phyloP scores from a whole-genome alignment of 1,139 yeast species.

The Kurtzmaniella natalensis region DNA sequence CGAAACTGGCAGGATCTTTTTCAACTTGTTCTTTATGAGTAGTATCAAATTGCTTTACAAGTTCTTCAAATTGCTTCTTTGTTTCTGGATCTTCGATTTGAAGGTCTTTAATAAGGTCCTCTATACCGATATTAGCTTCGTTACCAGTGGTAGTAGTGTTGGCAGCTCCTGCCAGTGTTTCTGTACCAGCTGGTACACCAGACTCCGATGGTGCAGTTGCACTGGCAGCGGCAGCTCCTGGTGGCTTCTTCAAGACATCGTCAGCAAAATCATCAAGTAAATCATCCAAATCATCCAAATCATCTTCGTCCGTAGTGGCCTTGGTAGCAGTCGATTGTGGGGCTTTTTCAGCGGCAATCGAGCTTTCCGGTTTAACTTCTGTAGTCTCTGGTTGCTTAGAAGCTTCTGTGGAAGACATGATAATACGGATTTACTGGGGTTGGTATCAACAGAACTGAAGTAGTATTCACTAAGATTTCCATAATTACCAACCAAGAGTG shows the following conservation, averaged over 20 bases:
- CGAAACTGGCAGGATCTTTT: constrained; percentile 47
- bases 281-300: constrained; percentile 72
- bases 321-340: neutral
- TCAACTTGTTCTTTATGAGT: constrained; percentile 34
- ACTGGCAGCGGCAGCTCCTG: constrained; percentile 35
- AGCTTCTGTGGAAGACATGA: no score
- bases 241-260: constrained; percentile 63
- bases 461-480: no score
- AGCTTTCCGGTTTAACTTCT: no score
- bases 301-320: constrained; percentile 37
- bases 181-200: constrained; percentile 15
- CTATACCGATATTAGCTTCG: constrained; percentile 46
- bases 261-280: constrained; percentile 74
- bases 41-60: constrained; percentile 44
- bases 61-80: constrained; percentile 47
- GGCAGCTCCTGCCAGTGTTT: constrained; percentile 12
- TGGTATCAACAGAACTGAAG: no score
- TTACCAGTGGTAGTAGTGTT: constrained; percentile 14
- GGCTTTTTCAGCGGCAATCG: no score
- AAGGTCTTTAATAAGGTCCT: constrained; percentile 56
- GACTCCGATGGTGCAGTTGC: constrained; percentile 12
- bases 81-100: constrained; percentile 58
- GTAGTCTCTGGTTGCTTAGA: no score
- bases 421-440: no score
- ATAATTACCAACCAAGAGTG: no score